A percentile compares a stretch with the other conserved stretches of the same genome.
phyloP scores from a whole-genome alignment of 306 rosid genomes.

The Cicer chorassanicum region DNA sequence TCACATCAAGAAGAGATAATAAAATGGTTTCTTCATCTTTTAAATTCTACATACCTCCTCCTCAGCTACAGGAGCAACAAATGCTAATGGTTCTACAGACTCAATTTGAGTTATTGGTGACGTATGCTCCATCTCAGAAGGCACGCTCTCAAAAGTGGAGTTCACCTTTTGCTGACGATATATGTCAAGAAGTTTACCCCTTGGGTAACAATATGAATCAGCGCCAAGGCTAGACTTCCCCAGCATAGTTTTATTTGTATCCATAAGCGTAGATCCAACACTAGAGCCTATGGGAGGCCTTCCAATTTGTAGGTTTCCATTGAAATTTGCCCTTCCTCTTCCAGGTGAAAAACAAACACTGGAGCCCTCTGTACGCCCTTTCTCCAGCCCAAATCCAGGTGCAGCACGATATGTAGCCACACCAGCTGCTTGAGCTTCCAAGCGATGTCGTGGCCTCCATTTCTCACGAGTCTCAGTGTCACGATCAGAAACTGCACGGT shows the following conservation, averaged over 20 bases:
- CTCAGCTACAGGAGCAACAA: slow-evolving; percentile 68
- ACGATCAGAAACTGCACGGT: slow-evolving; percentile 61
- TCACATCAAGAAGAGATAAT: neutral
- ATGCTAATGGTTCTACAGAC: slow-evolving; percentile 61
- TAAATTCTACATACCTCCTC: slow-evolving; percentile 62
- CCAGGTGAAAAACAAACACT: slow-evolving; percentile 65
- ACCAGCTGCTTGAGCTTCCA: slow-evolving; percentile 67
- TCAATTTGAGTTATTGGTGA: slow-evolving; percentile 54
- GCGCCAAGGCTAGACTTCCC: slow-evolving; percentile 55
- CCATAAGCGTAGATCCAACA: slow-evolving; percentile 49
- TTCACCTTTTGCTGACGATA: slow-evolving; percentile 62
- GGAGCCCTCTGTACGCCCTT: slow-evolving; percentile 64
- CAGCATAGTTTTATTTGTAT: slow-evolving; percentile 44
- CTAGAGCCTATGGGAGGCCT: slow-evolving; percentile 53
- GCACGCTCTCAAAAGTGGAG: slow-evolving; percentile 49
- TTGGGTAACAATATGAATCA: slow-evolving; percentile 60
- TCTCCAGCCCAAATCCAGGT: slow-evolving; percentile 78
- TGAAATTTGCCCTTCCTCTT: slow-evolving; percentile 64
- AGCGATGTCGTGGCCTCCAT: slow-evolving; percentile 83
- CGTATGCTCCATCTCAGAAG: slow-evolving; percentile 58
- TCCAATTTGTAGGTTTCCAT: slow-evolving; percentile 54
- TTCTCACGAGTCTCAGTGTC: slow-evolving; percentile 76
- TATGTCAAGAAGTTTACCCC: slow-evolving; percentile 80
- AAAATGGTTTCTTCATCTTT: slow-evolving; percentile 16
- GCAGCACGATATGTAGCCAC: slow-evolving; percentile 72